phyloP scores from a whole-genome alignment of 129 eudicot genomes.

The Rutidosis leptorrhynchoides region DNA sequence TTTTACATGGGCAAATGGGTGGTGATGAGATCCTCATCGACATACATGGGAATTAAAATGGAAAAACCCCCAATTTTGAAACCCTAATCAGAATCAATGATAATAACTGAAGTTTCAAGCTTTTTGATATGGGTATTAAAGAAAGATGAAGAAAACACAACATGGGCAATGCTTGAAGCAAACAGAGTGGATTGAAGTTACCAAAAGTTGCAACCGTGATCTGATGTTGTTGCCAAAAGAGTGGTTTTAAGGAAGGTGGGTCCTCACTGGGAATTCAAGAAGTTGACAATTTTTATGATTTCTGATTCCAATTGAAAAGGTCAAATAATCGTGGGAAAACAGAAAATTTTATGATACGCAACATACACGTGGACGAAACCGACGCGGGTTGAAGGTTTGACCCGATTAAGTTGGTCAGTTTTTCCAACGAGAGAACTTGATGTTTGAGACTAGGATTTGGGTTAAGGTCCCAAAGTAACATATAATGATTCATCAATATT shows the following conservation, averaged over 20 bases:
- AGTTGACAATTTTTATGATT: conserved; percentile 22
- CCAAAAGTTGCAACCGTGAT: conserved; percentile 9
- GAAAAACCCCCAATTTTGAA: conserved; percentile 8
- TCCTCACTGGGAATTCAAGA: conserved; percentile 12
- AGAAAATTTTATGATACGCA: conserved; percentile 9
- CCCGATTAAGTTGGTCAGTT: conserved; percentile 2
- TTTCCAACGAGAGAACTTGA: not conserved
- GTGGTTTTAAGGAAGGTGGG: conserved; percentile 17
- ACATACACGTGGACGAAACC: conserved; percentile 33
- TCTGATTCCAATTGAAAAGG: not conserved
- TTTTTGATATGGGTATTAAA: conserved; percentile 16
- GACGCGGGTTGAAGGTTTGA: conserved; percentile 31
- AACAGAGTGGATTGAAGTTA: not conserved
- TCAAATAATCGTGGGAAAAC: too few species aligned
- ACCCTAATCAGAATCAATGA: conserved; percentile 16
- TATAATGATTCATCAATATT: too few species aligned
- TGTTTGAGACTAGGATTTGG: not conserved
- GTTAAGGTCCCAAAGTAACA: too few species aligned
- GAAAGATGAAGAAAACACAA: conserved; percentile 18
- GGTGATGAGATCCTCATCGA: conserved; percentile 28
- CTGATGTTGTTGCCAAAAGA: conserved; percentile 12
- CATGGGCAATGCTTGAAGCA: conserved; percentile 14
- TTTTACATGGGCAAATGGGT: conserved; percentile 41
- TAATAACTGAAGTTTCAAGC: not conserved
- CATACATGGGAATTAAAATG: conserved; percentile 11